Evolutionary conservation across 306 rosid genomes (phyloP).

Genomic region (Glycine latifolia): DNA sequence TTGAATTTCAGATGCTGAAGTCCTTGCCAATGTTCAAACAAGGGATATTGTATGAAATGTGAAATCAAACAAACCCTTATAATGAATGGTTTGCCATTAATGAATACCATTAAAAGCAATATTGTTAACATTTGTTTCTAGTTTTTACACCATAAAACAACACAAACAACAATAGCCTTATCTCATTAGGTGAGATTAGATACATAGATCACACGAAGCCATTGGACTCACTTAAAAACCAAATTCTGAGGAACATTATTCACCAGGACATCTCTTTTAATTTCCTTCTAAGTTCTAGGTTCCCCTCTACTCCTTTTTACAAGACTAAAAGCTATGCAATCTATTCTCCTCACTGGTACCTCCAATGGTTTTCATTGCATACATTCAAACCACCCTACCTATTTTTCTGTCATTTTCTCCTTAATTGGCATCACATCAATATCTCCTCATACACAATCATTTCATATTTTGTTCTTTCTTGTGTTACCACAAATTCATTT

Average conservation of each 20-base stretch:
- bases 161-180: neutral
- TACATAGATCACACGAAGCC: neutral
- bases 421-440: neutral
- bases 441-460: neutral
- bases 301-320: neutral
- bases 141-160: constrained; percentile 1
- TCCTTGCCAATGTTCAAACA: constrained; percentile 29
- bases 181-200: neutral
- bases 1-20: constrained; percentile 19
- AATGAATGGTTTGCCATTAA: constrained; percentile 23
- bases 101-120: constrained; percentile 15
- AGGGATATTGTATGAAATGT: constrained; percentile 16
- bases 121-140: constrained; percentile 15
- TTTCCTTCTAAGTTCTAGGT: neutral
- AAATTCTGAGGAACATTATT: neutral
- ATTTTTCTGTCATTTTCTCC: neutral
- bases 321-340: neutral
- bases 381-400: neutral
- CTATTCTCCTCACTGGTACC: neutral
- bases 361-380: neutral
- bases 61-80: constrained; percentile 20
- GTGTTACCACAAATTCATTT: neutral
- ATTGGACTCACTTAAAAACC: neutral
- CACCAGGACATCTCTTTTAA: neutral
- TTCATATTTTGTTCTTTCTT: neutral